A percentile compares a stretch with the other conserved stretches of the same genome.
Conservation (phyloP, 2,329 filamentous ascomycete genomes). For the Cladosporium sp. region DNA sequence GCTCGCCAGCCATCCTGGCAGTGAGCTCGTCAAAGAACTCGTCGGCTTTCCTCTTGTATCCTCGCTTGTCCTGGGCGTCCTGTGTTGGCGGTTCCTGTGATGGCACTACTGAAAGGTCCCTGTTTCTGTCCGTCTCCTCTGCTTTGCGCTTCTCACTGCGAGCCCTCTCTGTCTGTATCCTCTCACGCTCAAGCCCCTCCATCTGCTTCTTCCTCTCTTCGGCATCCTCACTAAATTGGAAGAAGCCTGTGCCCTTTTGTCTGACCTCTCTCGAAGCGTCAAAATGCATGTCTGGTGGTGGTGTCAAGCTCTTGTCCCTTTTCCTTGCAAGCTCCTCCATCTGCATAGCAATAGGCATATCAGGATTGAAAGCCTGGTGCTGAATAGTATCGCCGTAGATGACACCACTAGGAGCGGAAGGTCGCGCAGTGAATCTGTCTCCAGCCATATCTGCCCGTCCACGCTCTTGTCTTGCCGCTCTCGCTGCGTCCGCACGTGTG, state of each 20-base stretch:
- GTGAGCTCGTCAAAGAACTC: conserved; percentile 66
- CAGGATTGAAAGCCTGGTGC: conserved; percentile 75
- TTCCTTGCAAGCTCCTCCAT: conserved; percentile 79
- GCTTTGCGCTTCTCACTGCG: conserved; percentile 59
- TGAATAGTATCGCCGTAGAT: conserved; percentile 89
- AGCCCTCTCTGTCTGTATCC: conserved; percentile 66
- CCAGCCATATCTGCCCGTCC: conserved; percentile 56
- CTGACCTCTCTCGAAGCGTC: conserved; percentile 81
- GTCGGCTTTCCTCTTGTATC: conserved; percentile 65
- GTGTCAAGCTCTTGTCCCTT: conserved; percentile 76
- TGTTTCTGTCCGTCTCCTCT: conserved; percentile 47
- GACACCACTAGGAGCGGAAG: conserved; percentile 65
- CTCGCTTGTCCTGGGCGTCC: conserved; percentile 3
- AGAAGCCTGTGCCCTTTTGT: conserved; percentile 88
- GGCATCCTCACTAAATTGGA: conserved; percentile 79
- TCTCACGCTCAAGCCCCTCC: conserved; percentile 66
- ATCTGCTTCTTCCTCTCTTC: conserved; percentile 70
- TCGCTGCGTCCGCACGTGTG: conserved; percentile 67
- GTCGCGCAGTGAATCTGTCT: conserved; percentile 68
- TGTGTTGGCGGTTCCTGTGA: conserved; percentile 17
- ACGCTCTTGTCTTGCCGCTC: conserved; percentile 57
- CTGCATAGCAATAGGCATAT: conserved; percentile 60
- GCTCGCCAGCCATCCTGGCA: conserved; percentile 32
- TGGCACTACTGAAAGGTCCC: conserved; percentile 23
- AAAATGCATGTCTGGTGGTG: conserved; percentile 80